A percentile compares a stretch with the other conserved stretches of the same genome.
Conservation (phyloP, 306 rosid genomes). For the Medicago truncatula region MtrunA17r5.0-ANR NC_053044.1:1212001-1212500, state of each 20-base stretch:
- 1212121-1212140: slow-evolving; percentile 53
- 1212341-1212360: neutral
- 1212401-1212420: neutral
- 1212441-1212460: neutral
- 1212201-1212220: no score
- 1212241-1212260: no score
- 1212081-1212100: slow-evolving; percentile 71
- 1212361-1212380: neutral
- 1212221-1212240: no score
- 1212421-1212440: neutral
- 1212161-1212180: no score
- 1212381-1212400: neutral
- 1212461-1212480: neutral
- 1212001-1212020: slow-evolving; percentile 86
- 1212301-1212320: slow-evolving; percentile 8
- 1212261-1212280: neutral
- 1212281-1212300: neutral
- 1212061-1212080: slow-evolving; percentile 89
- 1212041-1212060: slow-evolving; percentile 91
- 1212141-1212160: no score
- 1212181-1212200: no score
- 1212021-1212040: slow-evolving; percentile 88
- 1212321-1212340: slow-evolving; percentile 5
- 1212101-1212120: slow-evolving; percentile 85
- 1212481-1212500: no score